Evolutionary conservation across 176 grass and related monocot species (phyloP), one percentile per base, ranked within the genome.

Genomic region (Typha latifolia): DNA sequence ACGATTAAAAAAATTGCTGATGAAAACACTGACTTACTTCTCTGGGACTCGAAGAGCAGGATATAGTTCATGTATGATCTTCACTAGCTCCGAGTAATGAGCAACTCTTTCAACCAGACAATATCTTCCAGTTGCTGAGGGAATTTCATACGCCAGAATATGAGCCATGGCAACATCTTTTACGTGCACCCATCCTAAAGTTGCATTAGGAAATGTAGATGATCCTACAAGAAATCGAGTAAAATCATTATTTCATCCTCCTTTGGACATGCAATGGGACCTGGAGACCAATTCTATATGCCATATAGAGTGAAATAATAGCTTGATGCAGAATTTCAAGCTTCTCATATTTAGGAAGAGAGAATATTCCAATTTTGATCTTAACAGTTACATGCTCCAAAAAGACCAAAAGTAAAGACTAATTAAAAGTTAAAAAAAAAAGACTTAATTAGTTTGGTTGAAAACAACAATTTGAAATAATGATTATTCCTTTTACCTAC

Each of bases 81-180:
- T 50, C 19, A 82, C 62, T 29, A 86, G 1, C 6, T 86, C 79
- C 1, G 53, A 86, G 14, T 57, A 48, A 70, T 82, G 84, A 67
- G 0, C 32, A 71, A 82, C 75, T 63, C 79, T 82, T 74, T 82
- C 84, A 62, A 82, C 79, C 15, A 86, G 12, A 55, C 84, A 86
- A 67, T 86, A 86, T 69, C 84, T 74, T 57, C 84, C 84, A 63
- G 37, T 71, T 50, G 75, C 66, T 57, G 71, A 86, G 19, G 84
- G 79, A 71, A 79, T 31, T 70, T 86, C 84, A 15, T 79, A 82
- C 37, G 84, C 84, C 66, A 78, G 79, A 62, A 86, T 67, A 75
- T 86, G 84, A 11, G 74, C 84, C 62, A 86, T 32, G 32, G 79
- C 75, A 55, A 86, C 84, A 75, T 86, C 84, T 56, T 75, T 82